Evolutionary conservation across 768 basidiomycete species (phyloP).

Genomic region (Mycena leptocephala): DNA sequence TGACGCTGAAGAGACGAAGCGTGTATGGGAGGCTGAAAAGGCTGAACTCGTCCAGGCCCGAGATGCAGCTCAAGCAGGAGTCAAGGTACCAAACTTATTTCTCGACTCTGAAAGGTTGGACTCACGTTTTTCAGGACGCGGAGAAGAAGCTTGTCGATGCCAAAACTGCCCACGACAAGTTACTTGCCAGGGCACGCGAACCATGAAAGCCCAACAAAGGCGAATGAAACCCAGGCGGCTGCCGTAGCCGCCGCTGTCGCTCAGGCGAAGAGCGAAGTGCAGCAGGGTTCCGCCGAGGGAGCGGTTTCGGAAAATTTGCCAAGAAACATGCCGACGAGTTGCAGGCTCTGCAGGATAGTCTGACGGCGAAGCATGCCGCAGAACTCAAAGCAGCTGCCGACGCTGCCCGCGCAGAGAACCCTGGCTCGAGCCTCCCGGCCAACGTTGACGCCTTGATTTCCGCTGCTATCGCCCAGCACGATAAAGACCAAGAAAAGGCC

Average conservation of each 20-base stretch:
- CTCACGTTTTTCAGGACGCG: slow-evolving; percentile 53
- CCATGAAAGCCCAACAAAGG: slow-evolving; percentile 61
- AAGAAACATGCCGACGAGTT: slow-evolving; percentile 77
- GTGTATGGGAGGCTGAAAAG: slow-evolving; percentile 74
- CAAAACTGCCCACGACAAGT: slow-evolving; percentile 72
- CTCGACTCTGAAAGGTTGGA: slow-evolving; percentile 11
- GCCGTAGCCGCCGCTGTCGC: slow-evolving; percentile 73
- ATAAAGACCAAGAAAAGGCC: slow-evolving; percentile 61
- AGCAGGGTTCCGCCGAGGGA: slow-evolving; percentile 39
- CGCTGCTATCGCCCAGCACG: slow-evolving; percentile 64
- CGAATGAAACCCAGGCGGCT: slow-evolving; percentile 63
- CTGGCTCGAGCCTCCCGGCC: slow-evolving; percentile 42
- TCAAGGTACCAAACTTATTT: slow-evolving; percentile 61
- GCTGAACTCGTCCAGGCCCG: slow-evolving; percentile 69
- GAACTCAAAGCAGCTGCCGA: slow-evolving; percentile 71
- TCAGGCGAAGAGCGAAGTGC: slow-evolving; percentile 66
- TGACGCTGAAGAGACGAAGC: slow-evolving; percentile 50
- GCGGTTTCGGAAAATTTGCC: slow-evolving; percentile 56
- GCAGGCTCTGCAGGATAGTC: slow-evolving; percentile 66
- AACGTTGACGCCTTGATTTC: slow-evolving; percentile 67
- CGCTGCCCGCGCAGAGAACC: slow-evolving; percentile 54
- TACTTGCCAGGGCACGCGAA: slow-evolving; percentile 68
- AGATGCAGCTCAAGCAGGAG: slow-evolving; percentile 71
- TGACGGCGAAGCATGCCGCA: slow-evolving; percentile 67
- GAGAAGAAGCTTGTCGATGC: slow-evolving; percentile 59